phyloP scores from a whole-genome alignment of 176 grass and related monocot species.

The Chrysopogon serrulatus region DNA sequence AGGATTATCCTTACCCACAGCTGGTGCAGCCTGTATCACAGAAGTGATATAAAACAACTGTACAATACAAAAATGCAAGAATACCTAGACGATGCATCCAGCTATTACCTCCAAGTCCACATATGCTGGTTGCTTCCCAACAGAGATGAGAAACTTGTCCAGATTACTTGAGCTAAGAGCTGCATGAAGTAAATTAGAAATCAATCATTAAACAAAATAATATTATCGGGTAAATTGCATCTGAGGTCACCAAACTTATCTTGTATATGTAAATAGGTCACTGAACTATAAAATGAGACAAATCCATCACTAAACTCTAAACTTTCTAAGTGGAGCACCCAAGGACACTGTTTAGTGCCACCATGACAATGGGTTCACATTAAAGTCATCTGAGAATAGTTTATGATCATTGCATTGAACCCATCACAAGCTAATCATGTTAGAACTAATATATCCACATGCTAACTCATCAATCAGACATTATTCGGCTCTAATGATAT shows the following conservation, averaged over 20 bases:
- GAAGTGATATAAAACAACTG: slow-evolving; percentile 20
- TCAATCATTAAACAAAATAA: background rate
- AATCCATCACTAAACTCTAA: background rate
- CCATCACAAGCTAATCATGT: background rate
- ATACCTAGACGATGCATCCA: slow-evolving; percentile 7
- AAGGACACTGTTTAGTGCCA: background rate
- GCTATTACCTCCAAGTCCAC: slow-evolving; percentile 76
- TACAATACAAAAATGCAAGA: slow-evolving; percentile 7
- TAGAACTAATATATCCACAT: background rate
- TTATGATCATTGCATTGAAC: background rate
- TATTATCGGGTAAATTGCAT: background rate
- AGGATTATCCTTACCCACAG: slow-evolving; percentile 80
- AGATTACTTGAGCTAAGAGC: slow-evolving; percentile 77
- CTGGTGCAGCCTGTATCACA: slow-evolving; percentile 59
- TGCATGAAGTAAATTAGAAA: slow-evolving; percentile 31
- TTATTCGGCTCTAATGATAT: background rate
- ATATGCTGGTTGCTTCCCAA: slow-evolving; percentile 82
- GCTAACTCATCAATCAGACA: background rate
- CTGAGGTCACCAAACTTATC: background rate
- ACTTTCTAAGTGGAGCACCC: background rate
- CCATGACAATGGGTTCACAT: background rate
- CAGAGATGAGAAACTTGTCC: slow-evolving; percentile 88
- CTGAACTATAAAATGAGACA: background rate
- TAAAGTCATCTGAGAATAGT: background rate
- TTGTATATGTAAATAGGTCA: background rate